Percentiles rank a stretch among this genome's conserved stretches.
phyloP scores from a whole-genome alignment of 2,329 filamentous ascomycete genomes.

The Botrytis galanthina region DNA sequence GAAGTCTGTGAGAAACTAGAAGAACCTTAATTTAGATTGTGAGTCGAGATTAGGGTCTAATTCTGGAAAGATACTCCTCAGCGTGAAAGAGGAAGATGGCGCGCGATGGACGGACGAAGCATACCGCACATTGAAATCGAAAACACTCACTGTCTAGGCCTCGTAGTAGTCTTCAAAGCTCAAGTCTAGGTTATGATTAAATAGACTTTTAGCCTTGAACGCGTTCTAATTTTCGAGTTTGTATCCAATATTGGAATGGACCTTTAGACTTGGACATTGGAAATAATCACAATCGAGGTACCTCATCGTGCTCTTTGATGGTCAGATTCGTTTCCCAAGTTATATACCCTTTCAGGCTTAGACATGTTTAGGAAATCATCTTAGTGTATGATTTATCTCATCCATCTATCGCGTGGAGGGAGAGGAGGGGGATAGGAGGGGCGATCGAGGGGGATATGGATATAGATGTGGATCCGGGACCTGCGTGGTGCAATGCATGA shows the following conservation, averaged over 20 bases:
- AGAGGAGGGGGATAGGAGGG: not conserved
- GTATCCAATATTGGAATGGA: not conserved
- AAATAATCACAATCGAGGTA: not conserved
- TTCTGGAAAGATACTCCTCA: not conserved
- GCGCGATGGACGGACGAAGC: not conserved
- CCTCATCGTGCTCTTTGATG: not conserved
- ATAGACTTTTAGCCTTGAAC: not conserved
- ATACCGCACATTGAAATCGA: not conserved
- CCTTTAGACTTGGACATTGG: not conserved
- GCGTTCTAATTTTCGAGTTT: not conserved
- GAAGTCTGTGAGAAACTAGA: not conserved
- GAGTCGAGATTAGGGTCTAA: not conserved
- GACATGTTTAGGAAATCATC: not conserved
- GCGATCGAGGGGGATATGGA: not conserved
- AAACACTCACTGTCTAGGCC: not conserved
- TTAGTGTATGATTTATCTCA: not conserved
- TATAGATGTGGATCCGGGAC: conserved; percentile 3
- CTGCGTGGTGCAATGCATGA: not conserved
- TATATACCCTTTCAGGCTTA: not conserved
- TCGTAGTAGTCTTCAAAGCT: not conserved
- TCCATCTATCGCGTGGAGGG: not conserved
- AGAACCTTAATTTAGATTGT: not conserved
- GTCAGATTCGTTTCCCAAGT: not conserved
- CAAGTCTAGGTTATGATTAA: not conserved
- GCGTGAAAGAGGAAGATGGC: not conserved